Conservation (phyloP, 2,329 filamentous ascomycete species). For the Albophoma yamanashiensis region DNA sequence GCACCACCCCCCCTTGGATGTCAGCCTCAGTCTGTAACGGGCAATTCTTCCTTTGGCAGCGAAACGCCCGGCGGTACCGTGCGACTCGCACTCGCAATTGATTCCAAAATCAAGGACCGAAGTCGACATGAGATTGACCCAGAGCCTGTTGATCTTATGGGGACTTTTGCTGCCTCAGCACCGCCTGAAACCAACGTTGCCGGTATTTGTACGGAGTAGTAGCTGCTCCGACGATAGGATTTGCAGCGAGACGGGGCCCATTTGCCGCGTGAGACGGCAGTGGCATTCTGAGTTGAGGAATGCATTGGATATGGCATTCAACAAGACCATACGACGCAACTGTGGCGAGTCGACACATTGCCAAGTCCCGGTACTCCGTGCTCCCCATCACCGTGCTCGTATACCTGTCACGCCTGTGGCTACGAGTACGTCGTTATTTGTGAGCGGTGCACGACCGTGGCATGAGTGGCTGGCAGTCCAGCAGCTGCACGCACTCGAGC, state of each 20-base stretch:
- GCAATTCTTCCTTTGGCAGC: background rate
- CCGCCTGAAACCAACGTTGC: background rate
- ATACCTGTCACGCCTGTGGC: background rate
- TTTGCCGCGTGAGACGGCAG: background rate
- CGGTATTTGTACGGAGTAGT: no score
- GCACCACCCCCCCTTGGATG: background rate
- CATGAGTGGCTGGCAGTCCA: background rate
- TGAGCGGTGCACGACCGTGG: background rate
- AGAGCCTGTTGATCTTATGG: background rate
- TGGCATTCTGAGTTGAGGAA: background rate
- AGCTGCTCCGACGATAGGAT: background rate
- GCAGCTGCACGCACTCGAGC: background rate
- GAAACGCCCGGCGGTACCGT: background rate
- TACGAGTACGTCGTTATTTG: no score
- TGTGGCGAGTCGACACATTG: background rate
- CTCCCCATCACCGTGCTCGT: background rate
- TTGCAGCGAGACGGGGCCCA: background rate
- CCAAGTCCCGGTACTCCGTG: background rate
- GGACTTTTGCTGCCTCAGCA: background rate
- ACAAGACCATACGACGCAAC: background rate
- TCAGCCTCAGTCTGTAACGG: background rate
- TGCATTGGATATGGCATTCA: background rate
- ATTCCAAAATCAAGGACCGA: background rate
- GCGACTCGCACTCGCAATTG: background rate
- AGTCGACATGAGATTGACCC: background rate